A percentile compares a stretch with the other conserved stretches of the same genome.
phyloP scores from a whole-genome alignment of 441 rosid genomes.

The Populus hybrid region DNA sequence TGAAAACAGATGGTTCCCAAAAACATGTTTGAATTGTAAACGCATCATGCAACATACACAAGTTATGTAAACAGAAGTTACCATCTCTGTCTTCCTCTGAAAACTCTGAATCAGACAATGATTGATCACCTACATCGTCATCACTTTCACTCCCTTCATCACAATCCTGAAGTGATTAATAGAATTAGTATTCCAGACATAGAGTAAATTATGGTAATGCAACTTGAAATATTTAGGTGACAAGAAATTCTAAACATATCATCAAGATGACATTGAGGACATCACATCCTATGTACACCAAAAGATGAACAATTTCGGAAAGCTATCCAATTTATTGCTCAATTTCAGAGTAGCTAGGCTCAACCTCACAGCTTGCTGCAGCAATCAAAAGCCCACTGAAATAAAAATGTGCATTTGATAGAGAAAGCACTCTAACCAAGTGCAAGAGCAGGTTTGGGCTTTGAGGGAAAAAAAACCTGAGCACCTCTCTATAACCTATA shows the following conservation, averaged over 20 bases:
- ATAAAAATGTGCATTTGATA: too few relatives aligned
- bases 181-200: neutral
- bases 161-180: constrained; percentile 39
- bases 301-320: too few relatives aligned
- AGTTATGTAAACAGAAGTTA: constrained; percentile 19
- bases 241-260: neutral
- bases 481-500: too few relatives aligned
- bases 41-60: neutral
- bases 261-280: neutral
- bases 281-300: neutral
- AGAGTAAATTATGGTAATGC: neutral
- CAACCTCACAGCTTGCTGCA: too few relatives aligned
- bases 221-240: neutral
- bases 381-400: too few relatives aligned
- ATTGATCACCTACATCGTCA: constrained; percentile 29
- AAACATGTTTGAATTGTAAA: neutral
- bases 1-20: neutral
- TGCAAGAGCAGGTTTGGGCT: too few relatives aligned
- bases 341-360: too few relatives aligned
- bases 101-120: constrained; percentile 43
- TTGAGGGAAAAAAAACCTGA: too few relatives aligned
- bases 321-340: too few relatives aligned
- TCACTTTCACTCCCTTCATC: constrained; percentile 44
- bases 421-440: too few relatives aligned
- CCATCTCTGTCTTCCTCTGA: constrained; percentile 47